A percentile compares a stretch with the other conserved stretches of the same genome.
phyloP scores from a whole-genome alignment of 129 eudicot genomes.

The Ambrosia artemisiifolia region DNA sequence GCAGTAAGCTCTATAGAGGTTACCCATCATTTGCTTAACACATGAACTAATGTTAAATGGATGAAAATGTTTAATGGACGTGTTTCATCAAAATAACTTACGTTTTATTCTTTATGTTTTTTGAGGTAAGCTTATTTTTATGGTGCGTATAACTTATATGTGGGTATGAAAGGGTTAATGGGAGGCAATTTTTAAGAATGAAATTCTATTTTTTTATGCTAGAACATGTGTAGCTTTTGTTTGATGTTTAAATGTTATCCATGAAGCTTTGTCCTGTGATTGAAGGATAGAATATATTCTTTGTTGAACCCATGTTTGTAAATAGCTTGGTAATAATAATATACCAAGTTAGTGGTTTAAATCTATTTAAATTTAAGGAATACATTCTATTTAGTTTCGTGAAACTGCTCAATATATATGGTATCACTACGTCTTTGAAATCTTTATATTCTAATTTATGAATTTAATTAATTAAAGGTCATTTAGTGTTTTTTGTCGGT shows the following conservation, averaged over 20 bases:
- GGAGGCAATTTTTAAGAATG: slow-evolving; percentile 21
- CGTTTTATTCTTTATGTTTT: too few relatives aligned
- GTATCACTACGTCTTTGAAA: too few relatives aligned
- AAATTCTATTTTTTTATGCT: slow-evolving; percentile 20
- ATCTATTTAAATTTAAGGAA: background rate
- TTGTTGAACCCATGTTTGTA: background rate
- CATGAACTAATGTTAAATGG: too few relatives aligned
- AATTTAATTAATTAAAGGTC: too few relatives aligned
- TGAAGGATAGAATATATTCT: slow-evolving; percentile 21
- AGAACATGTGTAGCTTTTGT: slow-evolving; percentile 22
- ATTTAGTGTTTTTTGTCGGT: too few relatives aligned
- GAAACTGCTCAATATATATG: background rate
- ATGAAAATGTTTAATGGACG: too few relatives aligned
- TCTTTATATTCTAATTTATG: too few relatives aligned
- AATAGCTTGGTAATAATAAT: background rate
- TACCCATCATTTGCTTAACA: too few relatives aligned
- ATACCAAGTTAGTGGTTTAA: slow-evolving; percentile 28
- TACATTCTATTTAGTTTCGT: slow-evolving; percentile 2
- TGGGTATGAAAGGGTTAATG: slow-evolving; percentile 22
- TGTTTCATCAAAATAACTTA: too few relatives aligned
- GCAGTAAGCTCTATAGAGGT: too few relatives aligned
- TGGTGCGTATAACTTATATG: background rate
- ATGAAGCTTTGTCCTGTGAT: slow-evolving; percentile 15
- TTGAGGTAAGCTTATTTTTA: too few relatives aligned
- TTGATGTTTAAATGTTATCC: slow-evolving; percentile 19